Conservation (phyloP, 2,329 filamentous ascomycete genomes). For the Clonostachys chloroleuca region DNA sequence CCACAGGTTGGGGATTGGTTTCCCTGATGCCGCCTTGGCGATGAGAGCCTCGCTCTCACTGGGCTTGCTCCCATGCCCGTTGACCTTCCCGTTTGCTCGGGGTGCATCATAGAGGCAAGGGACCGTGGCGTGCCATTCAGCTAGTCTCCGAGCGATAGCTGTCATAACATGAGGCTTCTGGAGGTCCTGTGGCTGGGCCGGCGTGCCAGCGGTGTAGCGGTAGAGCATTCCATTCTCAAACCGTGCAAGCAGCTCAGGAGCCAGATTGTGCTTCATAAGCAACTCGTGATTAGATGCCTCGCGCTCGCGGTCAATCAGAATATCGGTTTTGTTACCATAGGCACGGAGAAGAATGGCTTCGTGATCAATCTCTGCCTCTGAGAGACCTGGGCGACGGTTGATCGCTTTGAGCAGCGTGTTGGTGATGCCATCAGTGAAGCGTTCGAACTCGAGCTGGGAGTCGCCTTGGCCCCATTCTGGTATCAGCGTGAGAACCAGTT, state of each 20-base stretch:
- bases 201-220: slow-evolving; percentile 77
- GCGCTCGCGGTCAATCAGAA: slow-evolving; percentile 93
- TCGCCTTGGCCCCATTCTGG: slow-evolving; percentile 77
- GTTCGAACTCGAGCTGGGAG: slow-evolving; percentile 76
- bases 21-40: slow-evolving; percentile 41
- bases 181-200: slow-evolving; percentile 77
- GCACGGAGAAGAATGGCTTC: slow-evolving; percentile 87
- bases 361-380: slow-evolving; percentile 69
- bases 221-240: slow-evolving; percentile 97
- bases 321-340: slow-evolving; percentile 89
- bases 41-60: slow-evolving; percentile 4
- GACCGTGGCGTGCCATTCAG: slow-evolving; percentile 84
- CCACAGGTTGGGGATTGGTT: slow-evolving; percentile 84
- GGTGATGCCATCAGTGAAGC: slow-evolving; percentile 97
- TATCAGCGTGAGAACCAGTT: slow-evolving; percentile 72
- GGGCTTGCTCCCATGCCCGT: slow-evolving; percentile 18
- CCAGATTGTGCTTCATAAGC: slow-evolving; percentile 76
- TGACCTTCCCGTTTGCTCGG: slow-evolving; percentile 27
- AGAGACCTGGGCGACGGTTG: slow-evolving; percentile 62
- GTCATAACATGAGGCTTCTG: slow-evolving; percentile 71
- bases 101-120: slow-evolving; percentile 44
- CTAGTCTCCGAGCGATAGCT: slow-evolving; percentile 78
- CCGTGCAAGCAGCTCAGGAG: slow-evolving; percentile 80
- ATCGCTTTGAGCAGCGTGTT: slow-evolving; percentile 85
- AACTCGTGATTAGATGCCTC: slow-evolving; percentile 77